A percentile compares a stretch with the other conserved stretches of the same genome.
Conservation (phyloP, 768 basidiomycete species). For the Russula emetica region DNA sequence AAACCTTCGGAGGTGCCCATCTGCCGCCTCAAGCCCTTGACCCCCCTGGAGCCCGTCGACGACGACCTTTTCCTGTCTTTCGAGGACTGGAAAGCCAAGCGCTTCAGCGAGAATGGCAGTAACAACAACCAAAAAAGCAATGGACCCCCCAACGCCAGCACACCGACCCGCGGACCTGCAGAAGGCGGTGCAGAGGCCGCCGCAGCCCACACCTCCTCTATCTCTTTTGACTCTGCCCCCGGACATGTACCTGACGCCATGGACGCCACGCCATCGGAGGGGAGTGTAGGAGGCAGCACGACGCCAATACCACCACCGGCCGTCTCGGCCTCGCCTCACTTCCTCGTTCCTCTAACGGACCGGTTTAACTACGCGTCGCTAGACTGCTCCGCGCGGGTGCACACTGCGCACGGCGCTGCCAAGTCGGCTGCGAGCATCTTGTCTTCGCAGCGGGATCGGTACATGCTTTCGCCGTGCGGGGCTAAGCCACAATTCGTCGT, state of each 20-base stretch:
- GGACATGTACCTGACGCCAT: not conserved
- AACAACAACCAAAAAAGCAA: conserved; percentile 32
- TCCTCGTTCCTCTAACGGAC: conserved; percentile 72
- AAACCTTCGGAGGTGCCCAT: conserved; percentile 54
- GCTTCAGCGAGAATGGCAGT: conserved; percentile 41
- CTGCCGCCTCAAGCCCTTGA: conserved; percentile 62
- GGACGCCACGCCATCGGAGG: not conserved
- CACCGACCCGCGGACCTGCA: not conserved
- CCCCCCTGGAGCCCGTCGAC: conserved; percentile 41
- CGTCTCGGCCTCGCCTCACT: conserved; percentile 47
- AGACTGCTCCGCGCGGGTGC: conserved; percentile 93
- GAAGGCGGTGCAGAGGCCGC: not conserved
- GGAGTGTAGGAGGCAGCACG: not conserved
- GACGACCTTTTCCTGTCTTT: conserved; percentile 73
- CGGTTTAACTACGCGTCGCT: conserved; percentile 91
- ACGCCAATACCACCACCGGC: not conserved
- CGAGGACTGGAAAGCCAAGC: conserved; percentile 83
- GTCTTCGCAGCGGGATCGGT: conserved; percentile 84
- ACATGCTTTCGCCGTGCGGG: conserved; percentile 93
- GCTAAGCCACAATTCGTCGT: conserved; percentile 71
- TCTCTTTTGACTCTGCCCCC: not conserved
- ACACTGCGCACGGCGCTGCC: conserved; percentile 72
- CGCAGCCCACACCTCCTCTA: not conserved
- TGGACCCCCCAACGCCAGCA: conserved; percentile 9
- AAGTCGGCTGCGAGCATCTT: conserved; percentile 83